These are phyloP conservation scores for Pichia membranifaciens DNA, from an alignment of 805 yeast species.

Conservation along the genomic window DNA sequence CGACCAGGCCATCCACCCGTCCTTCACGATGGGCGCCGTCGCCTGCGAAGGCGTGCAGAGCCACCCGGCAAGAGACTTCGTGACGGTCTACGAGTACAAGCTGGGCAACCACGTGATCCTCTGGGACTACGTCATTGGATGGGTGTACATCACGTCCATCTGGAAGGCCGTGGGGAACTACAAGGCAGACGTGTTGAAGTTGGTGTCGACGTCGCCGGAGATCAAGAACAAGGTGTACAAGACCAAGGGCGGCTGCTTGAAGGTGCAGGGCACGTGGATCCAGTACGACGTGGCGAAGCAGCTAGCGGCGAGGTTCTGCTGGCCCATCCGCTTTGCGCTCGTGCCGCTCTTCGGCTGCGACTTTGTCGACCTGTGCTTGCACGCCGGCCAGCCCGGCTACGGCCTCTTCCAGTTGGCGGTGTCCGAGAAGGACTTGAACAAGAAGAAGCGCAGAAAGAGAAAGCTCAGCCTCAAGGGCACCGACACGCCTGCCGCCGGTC, in stretches of 20 bases:
- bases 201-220: slow-evolving; percentile 61
- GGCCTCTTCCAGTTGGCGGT: slow-evolving; percentile 50
- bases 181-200: slow-evolving; percentile 72
- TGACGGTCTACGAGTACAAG: slow-evolving; percentile 68
- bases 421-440: slow-evolving; percentile 25
- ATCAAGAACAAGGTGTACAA: slow-evolving; percentile 59
- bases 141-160: slow-evolving; percentile 80
- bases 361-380: slow-evolving; percentile 57
- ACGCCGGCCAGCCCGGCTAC: slow-evolving; percentile 56
- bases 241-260: slow-evolving; percentile 84
- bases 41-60: too few relatives aligned
- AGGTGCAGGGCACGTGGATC: slow-evolving; percentile 93
- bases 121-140: slow-evolving; percentile 83
- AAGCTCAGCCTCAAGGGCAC: neutral
- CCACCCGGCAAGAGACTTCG: slow-evolving; percentile 43
- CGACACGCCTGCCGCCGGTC: too few relatives aligned
- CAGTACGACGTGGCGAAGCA: slow-evolving; percentile 63
- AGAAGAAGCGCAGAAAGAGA: slow-evolving; percentile 18
- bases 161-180: slow-evolving; percentile 72
- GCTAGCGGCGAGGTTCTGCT: slow-evolving; percentile 71
- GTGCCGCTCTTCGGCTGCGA: slow-evolving; percentile 74
- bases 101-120: slow-evolving; percentile 68
- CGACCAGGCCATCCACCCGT: neutral
- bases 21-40: neutral
- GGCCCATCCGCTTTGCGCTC: slow-evolving; percentile 64